phyloP scores from a whole-genome alignment of 345 rosid species.

The Aquilaria sinensis region DNA sequence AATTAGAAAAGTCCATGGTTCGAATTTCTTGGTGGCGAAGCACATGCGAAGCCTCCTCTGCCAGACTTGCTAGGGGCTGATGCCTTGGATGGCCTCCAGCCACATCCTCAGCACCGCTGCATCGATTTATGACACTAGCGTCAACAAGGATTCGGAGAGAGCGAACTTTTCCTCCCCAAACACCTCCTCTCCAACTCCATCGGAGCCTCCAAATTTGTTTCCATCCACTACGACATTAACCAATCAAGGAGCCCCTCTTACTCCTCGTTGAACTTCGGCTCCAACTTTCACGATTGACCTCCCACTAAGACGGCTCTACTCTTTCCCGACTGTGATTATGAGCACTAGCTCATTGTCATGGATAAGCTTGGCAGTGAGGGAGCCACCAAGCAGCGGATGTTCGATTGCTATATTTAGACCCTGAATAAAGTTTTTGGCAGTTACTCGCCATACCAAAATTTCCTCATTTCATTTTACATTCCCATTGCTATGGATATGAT shows the following conservation, averaged over 20 bases:
- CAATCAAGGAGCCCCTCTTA: conserved; percentile 66
- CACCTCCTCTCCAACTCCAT: conserved; percentile 32
- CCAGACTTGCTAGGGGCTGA: conserved; percentile 59
- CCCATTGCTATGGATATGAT: too few relatives aligned
- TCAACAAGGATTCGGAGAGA: not conserved
- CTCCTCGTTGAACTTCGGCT: conserved; percentile 84
- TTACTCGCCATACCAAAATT: conserved; percentile 16
- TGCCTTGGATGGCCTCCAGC: conserved; percentile 87
- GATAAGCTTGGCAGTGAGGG: conserved; percentile 91
- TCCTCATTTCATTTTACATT: too few relatives aligned
- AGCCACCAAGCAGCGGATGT: conserved; percentile 87
- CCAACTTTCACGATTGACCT: conserved; percentile 87
- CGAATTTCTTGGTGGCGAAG: conserved; percentile 86
- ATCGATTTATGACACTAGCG: conserved; percentile 53
- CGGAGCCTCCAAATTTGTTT: conserved; percentile 22
- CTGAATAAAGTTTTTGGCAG: conserved; percentile 76
- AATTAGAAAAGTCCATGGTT: conserved; percentile 71
- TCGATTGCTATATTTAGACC: conserved; percentile 79
- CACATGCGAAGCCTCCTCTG: conserved; percentile 76
- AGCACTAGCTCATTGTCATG: conserved; percentile 97
- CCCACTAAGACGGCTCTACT: conserved; percentile 95
- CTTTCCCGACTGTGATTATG: conserved; percentile 87
- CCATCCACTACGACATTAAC: conserved; percentile 64
- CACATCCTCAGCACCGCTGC: conserved; percentile 41
- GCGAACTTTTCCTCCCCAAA: conserved; percentile 40